Evolutionary conservation across 2,329 filamentous ascomycete genomes (phyloP).

Genomic region (Gaeumannomyces sp.): DNA sequence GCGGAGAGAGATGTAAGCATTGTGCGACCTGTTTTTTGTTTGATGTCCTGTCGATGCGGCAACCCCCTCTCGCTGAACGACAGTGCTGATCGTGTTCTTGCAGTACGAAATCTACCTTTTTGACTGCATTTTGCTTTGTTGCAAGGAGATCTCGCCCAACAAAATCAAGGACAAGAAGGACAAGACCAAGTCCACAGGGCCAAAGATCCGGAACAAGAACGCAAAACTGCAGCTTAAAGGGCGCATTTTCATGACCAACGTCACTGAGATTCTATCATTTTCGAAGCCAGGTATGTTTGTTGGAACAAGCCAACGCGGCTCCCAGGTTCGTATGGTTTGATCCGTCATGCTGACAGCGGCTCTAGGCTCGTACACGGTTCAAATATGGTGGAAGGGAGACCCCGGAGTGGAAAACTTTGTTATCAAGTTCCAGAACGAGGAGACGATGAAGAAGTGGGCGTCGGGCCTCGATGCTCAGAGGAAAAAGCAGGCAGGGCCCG

Average conservation of each 20-base stretch:
- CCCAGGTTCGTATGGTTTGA: background rate
- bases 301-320: background rate
- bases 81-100: slow-evolving; percentile 1
- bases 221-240: slow-evolving; percentile 92
- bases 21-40: background rate
- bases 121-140: slow-evolving; percentile 89
- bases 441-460: slow-evolving; percentile 90
- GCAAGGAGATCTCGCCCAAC: slow-evolving; percentile 85
- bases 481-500: slow-evolving; percentile 46
- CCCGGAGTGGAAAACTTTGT: slow-evolving; percentile 93
- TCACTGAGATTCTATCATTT: slow-evolving; percentile 85
- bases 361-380: slow-evolving; percentile 82
- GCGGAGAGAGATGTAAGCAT: slow-evolving; percentile 77
- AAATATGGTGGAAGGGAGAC: slow-evolving; percentile 98
- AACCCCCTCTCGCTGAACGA: slow-evolving; percentile 12
- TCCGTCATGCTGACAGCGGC: slow-evolving; percentile 21
- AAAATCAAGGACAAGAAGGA: slow-evolving; percentile 76
- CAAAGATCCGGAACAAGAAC: slow-evolving; percentile 57
- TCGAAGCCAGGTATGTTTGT: slow-evolving; percentile 72
- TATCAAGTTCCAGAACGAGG: slow-evolving; percentile 88
- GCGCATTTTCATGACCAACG: slow-evolving; percentile 98
- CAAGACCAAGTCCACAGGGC: slow-evolving; percentile 48
- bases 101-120: slow-evolving; percentile 98
- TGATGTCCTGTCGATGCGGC: slow-evolving; percentile 9
- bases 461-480: slow-evolving; percentile 71